A percentile compares a stretch with the other conserved stretches of the same genome.
Conservation (phyloP, 805 yeast species). For the Metschnikowia peoriensis region DNA sequence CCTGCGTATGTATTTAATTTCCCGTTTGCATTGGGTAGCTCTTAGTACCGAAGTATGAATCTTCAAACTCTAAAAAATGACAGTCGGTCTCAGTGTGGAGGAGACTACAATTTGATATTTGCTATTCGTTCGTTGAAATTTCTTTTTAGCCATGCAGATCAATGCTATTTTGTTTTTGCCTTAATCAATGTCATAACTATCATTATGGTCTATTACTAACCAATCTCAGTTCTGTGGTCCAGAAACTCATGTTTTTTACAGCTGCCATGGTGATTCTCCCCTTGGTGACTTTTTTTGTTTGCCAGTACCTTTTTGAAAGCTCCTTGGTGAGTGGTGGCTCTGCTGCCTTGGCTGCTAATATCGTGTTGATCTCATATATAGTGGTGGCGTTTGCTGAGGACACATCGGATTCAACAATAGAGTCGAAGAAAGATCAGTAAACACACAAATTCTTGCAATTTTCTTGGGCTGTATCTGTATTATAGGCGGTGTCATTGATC, state of each 20-base stretch:
- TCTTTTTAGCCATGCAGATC: neutral
- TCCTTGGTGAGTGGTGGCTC: slow-evolving; percentile 73
- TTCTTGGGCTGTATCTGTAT: neutral
- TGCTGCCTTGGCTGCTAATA: slow-evolving; percentile 75
- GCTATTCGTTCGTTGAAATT: no score
- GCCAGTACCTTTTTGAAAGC: slow-evolving; percentile 49
- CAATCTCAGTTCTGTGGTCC: slow-evolving; percentile 52
- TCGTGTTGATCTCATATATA: slow-evolving; percentile 70
- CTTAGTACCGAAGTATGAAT: no score
- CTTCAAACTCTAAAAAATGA: no score
- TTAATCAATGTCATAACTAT: no score
- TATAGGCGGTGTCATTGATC: neutral
- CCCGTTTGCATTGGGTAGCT: no score
- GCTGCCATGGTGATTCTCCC: slow-evolving; percentile 75
- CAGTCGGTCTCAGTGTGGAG: no score
- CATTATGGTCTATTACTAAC: slow-evolving; percentile 1
- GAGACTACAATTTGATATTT: no score
- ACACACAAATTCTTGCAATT: neutral
- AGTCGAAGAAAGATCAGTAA: slow-evolving; percentile 36
- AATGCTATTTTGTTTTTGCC: no score
- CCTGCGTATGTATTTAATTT: slow-evolving; percentile 18
- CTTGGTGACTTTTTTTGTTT: slow-evolving; percentile 55
- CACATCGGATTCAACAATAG: slow-evolving; percentile 27
- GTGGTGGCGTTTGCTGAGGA: slow-evolving; percentile 75
- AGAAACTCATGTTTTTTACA: slow-evolving; percentile 70